A percentile compares a stretch with the other conserved stretches of the same genome.
Evolutionary conservation across 2,329 filamentous ascomycete genomes (phyloP).

Genomic region (Colletotrichum sansevieriae): DNA sequence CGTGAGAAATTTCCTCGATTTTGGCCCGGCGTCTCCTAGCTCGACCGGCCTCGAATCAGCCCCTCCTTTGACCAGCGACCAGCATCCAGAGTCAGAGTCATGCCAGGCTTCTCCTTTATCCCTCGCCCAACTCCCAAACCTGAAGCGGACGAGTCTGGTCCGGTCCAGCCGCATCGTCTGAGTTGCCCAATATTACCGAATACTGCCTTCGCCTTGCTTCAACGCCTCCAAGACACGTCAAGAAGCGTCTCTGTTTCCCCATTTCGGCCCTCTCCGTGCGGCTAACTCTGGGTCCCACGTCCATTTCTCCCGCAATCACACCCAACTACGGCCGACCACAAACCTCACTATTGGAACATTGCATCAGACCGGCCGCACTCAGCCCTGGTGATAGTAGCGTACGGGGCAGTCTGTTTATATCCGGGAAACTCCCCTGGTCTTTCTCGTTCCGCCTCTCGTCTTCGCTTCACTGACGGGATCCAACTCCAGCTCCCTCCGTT

Average conservation of each 20-base stretch:
- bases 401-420: not conserved
- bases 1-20: not conserved
- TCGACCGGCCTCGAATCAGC: constrained; percentile 8
- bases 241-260: not conserved
- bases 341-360: constrained; percentile 37
- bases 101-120: constrained; percentile 16
- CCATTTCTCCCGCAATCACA: not conserved
- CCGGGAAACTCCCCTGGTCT: not conserved
- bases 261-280: constrained; percentile 25
- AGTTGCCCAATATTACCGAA: constrained; percentile 9
- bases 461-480: constrained; percentile 27
- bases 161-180: constrained; percentile 22
- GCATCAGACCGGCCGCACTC: constrained; percentile 25
- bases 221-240: not conserved
- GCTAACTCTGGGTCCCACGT: constrained; percentile 2
- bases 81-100: constrained; percentile 19
- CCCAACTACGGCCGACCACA: not conserved
- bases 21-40: constrained; percentile 23
- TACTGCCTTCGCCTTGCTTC: constrained; percentile 15
- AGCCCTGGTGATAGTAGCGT: constrained; percentile 23
- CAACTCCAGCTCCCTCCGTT: constrained; percentile 15
- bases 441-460: constrained; percentile 26
- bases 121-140: constrained; percentile 1
- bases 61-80: constrained; percentile 1
- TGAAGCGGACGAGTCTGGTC: constrained; percentile 24